Evolutionary conservation across 176 grass and related monocot species (phyloP).

Genomic region (barley (Hordeum vulgare)): DNA sequence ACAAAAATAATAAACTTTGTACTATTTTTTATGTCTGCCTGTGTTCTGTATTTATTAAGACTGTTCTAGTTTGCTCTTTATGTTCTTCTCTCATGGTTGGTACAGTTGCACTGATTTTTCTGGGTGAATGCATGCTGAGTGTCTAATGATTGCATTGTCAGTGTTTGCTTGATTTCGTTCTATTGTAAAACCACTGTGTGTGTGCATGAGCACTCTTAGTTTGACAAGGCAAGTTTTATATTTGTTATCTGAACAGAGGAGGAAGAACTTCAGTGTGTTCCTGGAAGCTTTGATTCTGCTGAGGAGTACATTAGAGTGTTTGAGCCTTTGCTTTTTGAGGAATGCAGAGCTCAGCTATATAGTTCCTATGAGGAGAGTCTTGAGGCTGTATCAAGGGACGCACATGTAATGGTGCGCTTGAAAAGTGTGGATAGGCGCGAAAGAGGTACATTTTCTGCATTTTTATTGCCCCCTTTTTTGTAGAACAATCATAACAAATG

Average conservation of each 20-base stretch:
- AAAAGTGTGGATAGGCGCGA: constrained; percentile 87
- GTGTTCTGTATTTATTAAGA: neutral
- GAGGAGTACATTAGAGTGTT: constrained; percentile 95
- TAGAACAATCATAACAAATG: neutral
- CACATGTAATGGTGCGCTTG: constrained; percentile 70
- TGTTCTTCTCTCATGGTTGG: neutral
- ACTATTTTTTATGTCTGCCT: neutral
- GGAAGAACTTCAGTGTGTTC: constrained; percentile 87
- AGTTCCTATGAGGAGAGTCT: constrained; percentile 91
- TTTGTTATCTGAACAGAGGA: constrained; percentile 63
- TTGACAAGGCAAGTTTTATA: neutral
- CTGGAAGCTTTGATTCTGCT: constrained; percentile 83
- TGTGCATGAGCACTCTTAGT: neutral
- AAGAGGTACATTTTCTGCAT: constrained; percentile 53
- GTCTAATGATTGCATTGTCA: neutral
- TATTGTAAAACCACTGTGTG: neutral
- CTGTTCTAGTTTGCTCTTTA: neutral
- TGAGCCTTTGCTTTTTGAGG: constrained; percentile 99
- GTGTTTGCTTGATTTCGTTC: neutral
- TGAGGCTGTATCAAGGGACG: constrained; percentile 67
- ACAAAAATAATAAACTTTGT: neutral
- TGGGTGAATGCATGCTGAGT: neutral
- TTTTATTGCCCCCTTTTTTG: neutral
- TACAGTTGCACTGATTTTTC: neutral
- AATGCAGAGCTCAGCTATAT: constrained; percentile 94